Percentiles rank a stretch among this genome's conserved stretches.
Conservation (phyloP, 2,329 filamentous ascomycete genomes). For the Paraphaeosphaeria sporulosa region DNA sequence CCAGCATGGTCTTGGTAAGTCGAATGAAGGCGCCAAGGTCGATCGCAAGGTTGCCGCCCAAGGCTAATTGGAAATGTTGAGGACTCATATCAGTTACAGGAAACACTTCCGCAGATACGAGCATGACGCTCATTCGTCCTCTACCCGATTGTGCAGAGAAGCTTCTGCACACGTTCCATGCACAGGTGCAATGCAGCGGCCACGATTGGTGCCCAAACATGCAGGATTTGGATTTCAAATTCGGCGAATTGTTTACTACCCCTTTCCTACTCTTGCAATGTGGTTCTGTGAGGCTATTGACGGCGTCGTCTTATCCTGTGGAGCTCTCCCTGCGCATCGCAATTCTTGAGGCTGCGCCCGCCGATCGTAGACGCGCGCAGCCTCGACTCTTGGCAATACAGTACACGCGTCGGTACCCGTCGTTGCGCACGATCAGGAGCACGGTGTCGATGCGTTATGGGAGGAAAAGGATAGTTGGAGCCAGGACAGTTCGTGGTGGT, state of each 20-base stretch:
- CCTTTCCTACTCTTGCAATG: not conserved
- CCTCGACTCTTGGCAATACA: not conserved
- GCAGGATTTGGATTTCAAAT: not conserved
- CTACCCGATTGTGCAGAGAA: conserved; percentile 4
- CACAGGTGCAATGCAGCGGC: not conserved
- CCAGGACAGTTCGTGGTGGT: not conserved
- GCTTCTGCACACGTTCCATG: conserved; percentile 1
- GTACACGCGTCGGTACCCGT: conserved; percentile 2
- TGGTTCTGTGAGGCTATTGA: too few relatives aligned
- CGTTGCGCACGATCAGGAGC: not conserved
- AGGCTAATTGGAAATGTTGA: not conserved
- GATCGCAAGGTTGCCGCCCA: conserved; percentile 7
- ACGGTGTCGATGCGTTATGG: not conserved
- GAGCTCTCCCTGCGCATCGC: not conserved
- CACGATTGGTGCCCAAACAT: not conserved
- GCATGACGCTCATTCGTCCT: conserved; percentile 13
- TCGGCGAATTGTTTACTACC: not conserved
- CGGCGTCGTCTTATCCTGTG: not conserved
- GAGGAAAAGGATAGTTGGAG: not conserved
- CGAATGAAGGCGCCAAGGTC: not conserved
- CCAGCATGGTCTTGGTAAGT: conserved; percentile 14
- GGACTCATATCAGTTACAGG: not conserved
- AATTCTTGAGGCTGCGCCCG: not conserved
- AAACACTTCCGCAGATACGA: conserved; percentile 3
- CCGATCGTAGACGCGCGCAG: not conserved